phyloP scores from a whole-genome alignment of 139 green algal species.

The Chlamydomonas applanata region DNA sequence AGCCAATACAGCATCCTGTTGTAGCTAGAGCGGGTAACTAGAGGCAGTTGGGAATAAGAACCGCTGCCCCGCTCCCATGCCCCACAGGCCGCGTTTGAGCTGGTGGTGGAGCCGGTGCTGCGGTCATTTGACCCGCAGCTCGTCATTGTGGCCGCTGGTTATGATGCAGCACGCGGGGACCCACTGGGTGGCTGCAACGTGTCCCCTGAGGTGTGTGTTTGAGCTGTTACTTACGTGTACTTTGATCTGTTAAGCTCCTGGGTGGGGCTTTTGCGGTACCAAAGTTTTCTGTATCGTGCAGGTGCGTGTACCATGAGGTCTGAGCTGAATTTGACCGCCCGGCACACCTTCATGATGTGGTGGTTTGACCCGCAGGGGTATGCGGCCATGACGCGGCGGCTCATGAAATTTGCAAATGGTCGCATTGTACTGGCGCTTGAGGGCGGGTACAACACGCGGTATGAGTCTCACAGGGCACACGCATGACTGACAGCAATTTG shows the following conservation, averaged over 20 bases:
- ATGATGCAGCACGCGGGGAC: constrained; percentile 67
- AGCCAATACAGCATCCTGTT: too few species aligned
- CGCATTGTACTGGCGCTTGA: constrained; percentile 62
- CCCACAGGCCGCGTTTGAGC: constrained; percentile 59
- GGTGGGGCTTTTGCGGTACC: neutral
- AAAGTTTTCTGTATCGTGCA: too few species aligned
- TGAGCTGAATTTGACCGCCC: neutral
- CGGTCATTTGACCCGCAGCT: constrained; percentile 58
- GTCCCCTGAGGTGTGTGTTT: constrained; percentile 34
- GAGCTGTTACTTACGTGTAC: neutral
- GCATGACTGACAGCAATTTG: too few species aligned
- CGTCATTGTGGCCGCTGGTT: constrained; percentile 66
- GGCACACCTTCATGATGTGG: neutral
- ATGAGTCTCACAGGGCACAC: too few species aligned
- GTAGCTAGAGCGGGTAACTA: too few species aligned
- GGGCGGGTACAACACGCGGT: constrained; percentile 68
- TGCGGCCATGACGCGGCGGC: constrained; percentile 52
- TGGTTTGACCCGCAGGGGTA: constrained; percentile 61
- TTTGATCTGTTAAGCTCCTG: neutral
- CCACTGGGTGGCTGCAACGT: constrained; percentile 57
- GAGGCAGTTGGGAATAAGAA: too few species aligned
- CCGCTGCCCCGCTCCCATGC: too few species aligned
- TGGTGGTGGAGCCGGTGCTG: constrained; percentile 74
- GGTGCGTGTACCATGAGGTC: neutral
- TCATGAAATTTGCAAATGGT: constrained; percentile 33